These are phyloP conservation scores for Pterocarpus santalinus DNA, from an alignment of 306 rosid genomes.

Conservation along the genomic window DNA sequence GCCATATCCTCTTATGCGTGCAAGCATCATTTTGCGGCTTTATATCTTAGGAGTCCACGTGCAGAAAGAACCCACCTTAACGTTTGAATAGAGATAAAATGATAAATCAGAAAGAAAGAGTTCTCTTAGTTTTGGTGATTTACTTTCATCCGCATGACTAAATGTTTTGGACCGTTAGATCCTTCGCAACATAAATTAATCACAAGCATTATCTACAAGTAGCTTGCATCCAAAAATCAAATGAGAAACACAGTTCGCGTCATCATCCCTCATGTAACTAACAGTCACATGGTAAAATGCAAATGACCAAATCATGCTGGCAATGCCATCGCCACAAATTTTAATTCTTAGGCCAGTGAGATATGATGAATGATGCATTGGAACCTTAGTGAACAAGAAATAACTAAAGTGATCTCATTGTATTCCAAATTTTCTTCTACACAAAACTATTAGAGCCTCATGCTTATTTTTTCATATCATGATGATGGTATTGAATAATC, in stretches of 20 bases:
- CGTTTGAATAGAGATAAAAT: constrained; percentile 37
- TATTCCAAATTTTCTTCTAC: background rate
- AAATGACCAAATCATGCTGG: background rate
- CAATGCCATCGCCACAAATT: constrained; percentile 25
- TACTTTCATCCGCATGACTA: constrained; percentile 44
- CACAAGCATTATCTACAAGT: background rate
- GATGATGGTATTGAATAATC: background rate
- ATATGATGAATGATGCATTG: constrained; percentile 1
- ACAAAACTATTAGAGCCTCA: background rate
- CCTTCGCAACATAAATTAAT: background rate
- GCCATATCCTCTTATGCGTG: constrained; percentile 45
- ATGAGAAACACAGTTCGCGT: constrained; percentile 33
- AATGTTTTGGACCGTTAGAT: constrained; percentile 47
- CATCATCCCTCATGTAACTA: constrained; percentile 45
- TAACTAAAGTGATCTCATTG: background rate
- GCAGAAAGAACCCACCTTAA: constrained; percentile 25
- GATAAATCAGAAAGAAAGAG: constrained; percentile 20
- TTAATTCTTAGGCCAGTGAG: constrained; percentile 43
- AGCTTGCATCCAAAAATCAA: constrained; percentile 42
- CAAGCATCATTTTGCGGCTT: constrained; percentile 63
- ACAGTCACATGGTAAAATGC: constrained; percentile 50
- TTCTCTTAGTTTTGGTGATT: constrained; percentile 44
- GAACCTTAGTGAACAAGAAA: constrained; percentile 35
- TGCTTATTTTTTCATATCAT: background rate
- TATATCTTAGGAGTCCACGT: constrained; percentile 50